Base-by-base conservation (phyloP, 129 eudicot genomes). In the Arctium minus region DNA sequence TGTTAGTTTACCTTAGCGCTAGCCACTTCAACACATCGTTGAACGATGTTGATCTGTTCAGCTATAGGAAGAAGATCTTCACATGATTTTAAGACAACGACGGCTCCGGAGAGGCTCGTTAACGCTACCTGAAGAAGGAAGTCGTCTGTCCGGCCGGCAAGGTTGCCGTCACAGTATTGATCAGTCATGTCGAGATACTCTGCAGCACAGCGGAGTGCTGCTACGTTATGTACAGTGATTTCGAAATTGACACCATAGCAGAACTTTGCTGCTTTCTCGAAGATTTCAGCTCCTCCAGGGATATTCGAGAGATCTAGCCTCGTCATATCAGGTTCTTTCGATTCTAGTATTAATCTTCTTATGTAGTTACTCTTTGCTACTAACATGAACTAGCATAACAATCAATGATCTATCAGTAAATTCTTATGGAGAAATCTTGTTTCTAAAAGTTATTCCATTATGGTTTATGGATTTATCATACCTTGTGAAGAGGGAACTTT, bases 121-220 rank as follows among this genome's bases (percentile, higher is more conserved):
- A 93, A 65, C 72, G 99, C 98, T 1, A 93, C 99, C 86, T 96
- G 99, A 48, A 76, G 44, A 6, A 96, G 92, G 82, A 96, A 96
- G 39, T 92, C 99, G 39, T 96, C 98, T 0, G 98, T 96, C 5
- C 99, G 90, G 53, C 94, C 87, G 10, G 96, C 96, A 0, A 96
- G 96, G 82, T 92, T 96, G n/a, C 88, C 86, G 53, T 96, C 98
- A 15, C 94, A 93, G 53, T 91, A 96, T 70, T 83, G 84, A 46
- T 96, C 98, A 6, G 94, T 96, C 99, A 96, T 96, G 64, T 96
- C 92, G 8, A 96, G 91, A 86, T 90, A 92, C 91, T 96, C 98
- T 0, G 99, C 98, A 15, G 98, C 98, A 71, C 99, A 96, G 4
- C 99, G 88, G 0, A 96, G 92, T 27, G 99, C 96, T 10, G 97